Evolutionary conservation across 2,329 filamentous ascomycete species (phyloP).

Genomic region (Apiospora arundinis): DNA sequence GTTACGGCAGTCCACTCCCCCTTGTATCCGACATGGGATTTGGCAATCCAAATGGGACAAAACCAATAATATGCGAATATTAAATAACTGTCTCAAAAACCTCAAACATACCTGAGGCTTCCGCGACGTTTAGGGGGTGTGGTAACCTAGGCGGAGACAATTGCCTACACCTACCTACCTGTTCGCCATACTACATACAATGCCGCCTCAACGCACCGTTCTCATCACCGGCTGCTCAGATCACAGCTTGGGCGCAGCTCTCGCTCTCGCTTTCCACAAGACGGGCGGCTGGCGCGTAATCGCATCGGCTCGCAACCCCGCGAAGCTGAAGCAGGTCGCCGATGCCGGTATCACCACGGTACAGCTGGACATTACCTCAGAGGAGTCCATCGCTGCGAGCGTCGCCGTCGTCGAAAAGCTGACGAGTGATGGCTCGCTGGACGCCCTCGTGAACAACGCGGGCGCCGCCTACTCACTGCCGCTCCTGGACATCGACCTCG

Average conservation of each 20-base stretch:
- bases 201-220: conserved; percentile 8
- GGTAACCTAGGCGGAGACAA: neutral
- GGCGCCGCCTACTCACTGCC: conserved; percentile 12
- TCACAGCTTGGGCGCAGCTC: conserved; percentile 21
- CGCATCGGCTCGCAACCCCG: conserved; percentile 19
- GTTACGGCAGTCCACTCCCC: too few relatives aligned
- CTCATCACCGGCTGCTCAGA: conserved; percentile 23
- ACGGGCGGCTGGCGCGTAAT: conserved; percentile 21
- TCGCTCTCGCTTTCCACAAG: conserved; percentile 22
- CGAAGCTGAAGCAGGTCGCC: conserved; percentile 3
- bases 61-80: too few relatives aligned
- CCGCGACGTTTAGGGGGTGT: neutral
- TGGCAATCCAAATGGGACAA: too few relatives aligned
- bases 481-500: conserved; percentile 19
- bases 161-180: neutral
- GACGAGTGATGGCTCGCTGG: neutral
- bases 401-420: conserved; percentile 19
- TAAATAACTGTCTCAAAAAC: too few relatives aligned
- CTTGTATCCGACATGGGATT: too few relatives aligned
- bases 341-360: conserved; percentile 5
- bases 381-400: neutral
- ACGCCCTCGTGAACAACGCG: conserved; percentile 21
- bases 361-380: neutral
- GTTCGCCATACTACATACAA: neutral
- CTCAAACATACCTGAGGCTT: too few relatives aligned